Evolutionary conservation across 805 yeast genomes (phyloP).

Genomic region (Blastobotrys americana): DNA sequence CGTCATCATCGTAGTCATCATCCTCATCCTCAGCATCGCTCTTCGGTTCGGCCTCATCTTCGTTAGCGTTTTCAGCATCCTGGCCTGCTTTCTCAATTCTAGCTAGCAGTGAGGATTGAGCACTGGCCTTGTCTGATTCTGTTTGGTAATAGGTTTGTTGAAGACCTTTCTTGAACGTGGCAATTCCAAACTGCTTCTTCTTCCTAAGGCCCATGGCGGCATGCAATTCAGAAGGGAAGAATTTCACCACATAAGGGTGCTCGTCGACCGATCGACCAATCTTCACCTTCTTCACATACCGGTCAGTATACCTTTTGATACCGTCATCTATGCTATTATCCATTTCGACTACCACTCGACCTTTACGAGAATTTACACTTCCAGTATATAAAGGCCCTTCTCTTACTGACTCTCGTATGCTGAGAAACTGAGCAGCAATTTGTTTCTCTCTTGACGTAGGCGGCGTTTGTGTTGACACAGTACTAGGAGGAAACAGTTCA

Average conservation of each 20-base stretch:
- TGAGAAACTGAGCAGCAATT: constrained; percentile 22
- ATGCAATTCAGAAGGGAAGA: constrained; percentile 75
- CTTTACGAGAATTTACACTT: constrained; percentile 10
- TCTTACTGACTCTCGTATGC: constrained; percentile 17
- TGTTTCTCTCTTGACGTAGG: constrained; percentile 16
- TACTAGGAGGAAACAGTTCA: constrained; percentile 20
- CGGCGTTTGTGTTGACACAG: constrained; percentile 19
- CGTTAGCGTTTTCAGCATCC: constrained; percentile 8
- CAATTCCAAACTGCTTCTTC: constrained; percentile 29
- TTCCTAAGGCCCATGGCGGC: constrained; percentile 59
- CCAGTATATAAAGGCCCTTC: constrained; percentile 28
- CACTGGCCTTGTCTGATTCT: constrained; percentile 32
- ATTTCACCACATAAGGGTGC: constrained; percentile 62
- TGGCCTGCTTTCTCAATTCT: constrained; percentile 9
- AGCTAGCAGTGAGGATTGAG: constrained; percentile 19
- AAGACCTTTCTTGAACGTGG: constrained; percentile 35
- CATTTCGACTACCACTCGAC: constrained; percentile 17
- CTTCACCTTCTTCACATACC: constrained; percentile 61
- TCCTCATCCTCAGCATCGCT: constrained; percentile 46
- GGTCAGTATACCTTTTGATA: constrained; percentile 74
- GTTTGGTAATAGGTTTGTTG: constrained; percentile 31
- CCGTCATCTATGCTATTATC: constrained; percentile 45
- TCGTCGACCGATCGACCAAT: constrained; percentile 68
- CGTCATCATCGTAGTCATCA: constrained; percentile 59
- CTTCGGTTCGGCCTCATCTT: constrained; percentile 30